Evolutionary conservation across 805 yeast genomes (phyloP), one percentile per base, ranked within the genome.

Genomic region (Ogataea minuta): DNA sequence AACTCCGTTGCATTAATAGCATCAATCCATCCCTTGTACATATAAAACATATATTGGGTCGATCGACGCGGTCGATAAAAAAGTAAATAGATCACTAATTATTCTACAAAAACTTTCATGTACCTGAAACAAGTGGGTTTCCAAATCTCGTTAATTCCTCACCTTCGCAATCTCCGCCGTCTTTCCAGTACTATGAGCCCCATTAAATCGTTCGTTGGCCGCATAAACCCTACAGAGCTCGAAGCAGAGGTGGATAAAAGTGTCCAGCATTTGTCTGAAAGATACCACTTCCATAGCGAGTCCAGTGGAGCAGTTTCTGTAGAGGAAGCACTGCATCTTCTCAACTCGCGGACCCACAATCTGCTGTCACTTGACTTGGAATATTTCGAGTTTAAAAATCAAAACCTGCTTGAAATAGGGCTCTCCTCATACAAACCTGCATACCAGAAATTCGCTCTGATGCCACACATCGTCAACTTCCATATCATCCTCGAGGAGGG

Each of bases 351-450:
- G 14, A 31, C 45, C 3, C 45, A 43, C 36, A 49, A 31, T 5
- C 31, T 60, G n/a, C 30, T 60, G 5, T 53, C 62, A 6, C 39
- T 60, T 9, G 66, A 60, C 40, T 34, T 59, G 17, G 66, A 60
- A 41, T 32, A 46, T 44, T 29, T 30, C 27, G 50, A 42, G 31
- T 29, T 28, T 29, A 24, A 28, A 4, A 41, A 41, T 37, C 31
- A 44, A 11, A 42, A 46, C 35, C 43, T 60, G n/a, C 48, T 52
- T 5, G 66, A 60, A 33, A 43, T 60, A 15, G 66, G 66, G 3
- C 26, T 60, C 12, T 52, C 57, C 2, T 37, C 60, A 9, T 60
- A 60, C 34, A 57, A 58, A 16, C 66, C 66, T 11, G 16, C 34
- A 6, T 53, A 59, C 29, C 66, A 60, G 41, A 46, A 38, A 12